Evolutionary conservation across 371 early-diverging fungal species (phyloP).

Genomic region (Dinochytrium kinnereticum): DNA sequence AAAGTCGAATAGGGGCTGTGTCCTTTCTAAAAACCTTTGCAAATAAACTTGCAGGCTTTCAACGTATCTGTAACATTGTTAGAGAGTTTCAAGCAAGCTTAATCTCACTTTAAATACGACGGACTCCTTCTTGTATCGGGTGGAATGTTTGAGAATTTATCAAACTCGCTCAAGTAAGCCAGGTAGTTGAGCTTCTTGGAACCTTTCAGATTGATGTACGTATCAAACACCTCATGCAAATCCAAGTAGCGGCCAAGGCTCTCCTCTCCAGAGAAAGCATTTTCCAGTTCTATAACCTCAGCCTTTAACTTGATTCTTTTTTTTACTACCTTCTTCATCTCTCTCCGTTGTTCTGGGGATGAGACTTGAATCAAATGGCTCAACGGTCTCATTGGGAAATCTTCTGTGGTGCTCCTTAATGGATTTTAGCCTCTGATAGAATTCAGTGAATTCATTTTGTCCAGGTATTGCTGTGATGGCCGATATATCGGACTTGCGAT

Average conservation of each 20-base stretch:
- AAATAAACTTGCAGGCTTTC: constrained; percentile 70
- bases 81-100: neutral
- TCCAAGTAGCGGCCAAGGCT: constrained; percentile 85
- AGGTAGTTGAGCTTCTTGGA: constrained; percentile 78
- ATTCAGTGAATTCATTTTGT: constrained; percentile 78
- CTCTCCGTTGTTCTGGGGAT: constrained; percentile 63
- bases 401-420: constrained; percentile 86
- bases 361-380: constrained; percentile 81
- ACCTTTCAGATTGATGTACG: constrained; percentile 82
- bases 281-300: constrained; percentile 84
- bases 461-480: constrained; percentile 63
- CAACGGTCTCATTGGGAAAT: constrained; percentile 79
- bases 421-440: constrained; percentile 81
- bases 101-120: constrained; percentile 64
- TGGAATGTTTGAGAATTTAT: constrained; percentile 68
- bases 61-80: constrained; percentile 64
- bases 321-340: constrained; percentile 56
- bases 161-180: constrained; percentile 75
- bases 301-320: constrained; percentile 10
- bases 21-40: constrained; percentile 72
- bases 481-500: constrained; percentile 73
- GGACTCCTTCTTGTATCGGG: constrained; percentile 62
- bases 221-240: constrained; percentile 74
- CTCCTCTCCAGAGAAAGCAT: constrained; percentile 93
- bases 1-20: constrained; percentile 81